phyloP scores from a whole-genome alignment of 192 early-diverging fungal species.

The Backusella westeae region DNA sequence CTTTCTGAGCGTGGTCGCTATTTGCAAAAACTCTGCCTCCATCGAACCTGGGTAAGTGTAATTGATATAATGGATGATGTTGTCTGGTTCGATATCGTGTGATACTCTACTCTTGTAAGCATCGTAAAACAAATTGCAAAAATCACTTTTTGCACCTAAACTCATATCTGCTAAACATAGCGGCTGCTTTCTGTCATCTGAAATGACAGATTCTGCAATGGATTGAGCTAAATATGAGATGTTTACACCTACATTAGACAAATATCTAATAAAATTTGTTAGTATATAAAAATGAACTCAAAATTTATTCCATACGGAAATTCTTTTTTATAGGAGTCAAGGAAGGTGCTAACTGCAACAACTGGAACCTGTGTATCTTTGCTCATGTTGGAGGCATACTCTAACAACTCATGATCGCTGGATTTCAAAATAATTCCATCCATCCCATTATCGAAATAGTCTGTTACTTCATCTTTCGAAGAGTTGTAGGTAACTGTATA shows the following conservation, averaged over 20 bases:
- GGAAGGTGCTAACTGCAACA: not conserved
- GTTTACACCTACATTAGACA: conserved; percentile 19
- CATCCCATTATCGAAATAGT: not conserved
- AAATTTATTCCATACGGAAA: not conserved
- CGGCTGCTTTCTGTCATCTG: not conserved
- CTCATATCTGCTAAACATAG: conserved; percentile 11
- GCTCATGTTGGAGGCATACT: conserved; percentile 1
- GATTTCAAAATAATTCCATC: conserved; percentile 1
- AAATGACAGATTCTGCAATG: not conserved
- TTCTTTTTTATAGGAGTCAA: not conserved
- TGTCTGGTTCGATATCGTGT: not conserved
- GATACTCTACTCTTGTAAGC: not conserved
- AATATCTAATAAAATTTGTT: conserved; percentile 2
- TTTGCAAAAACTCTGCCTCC: not conserved
- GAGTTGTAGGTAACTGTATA: not conserved
- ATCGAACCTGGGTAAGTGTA: not conserved
- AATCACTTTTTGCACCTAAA: not conserved
- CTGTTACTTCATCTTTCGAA: not conserved
- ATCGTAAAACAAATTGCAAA: conserved; percentile 6
- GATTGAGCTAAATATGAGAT: conserved; percentile 9
- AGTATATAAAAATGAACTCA: not conserved
- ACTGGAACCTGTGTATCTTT: not conserved
- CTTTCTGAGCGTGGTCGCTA: not conserved
- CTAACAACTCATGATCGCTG: not conserved
- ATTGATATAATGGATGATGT: conserved; percentile 15